Percentiles rank a stretch among this genome's conserved stretches.
phyloP scores from a whole-genome alignment of 1,139 yeast genomes.

The Arxiozyma bovina region DNA sequence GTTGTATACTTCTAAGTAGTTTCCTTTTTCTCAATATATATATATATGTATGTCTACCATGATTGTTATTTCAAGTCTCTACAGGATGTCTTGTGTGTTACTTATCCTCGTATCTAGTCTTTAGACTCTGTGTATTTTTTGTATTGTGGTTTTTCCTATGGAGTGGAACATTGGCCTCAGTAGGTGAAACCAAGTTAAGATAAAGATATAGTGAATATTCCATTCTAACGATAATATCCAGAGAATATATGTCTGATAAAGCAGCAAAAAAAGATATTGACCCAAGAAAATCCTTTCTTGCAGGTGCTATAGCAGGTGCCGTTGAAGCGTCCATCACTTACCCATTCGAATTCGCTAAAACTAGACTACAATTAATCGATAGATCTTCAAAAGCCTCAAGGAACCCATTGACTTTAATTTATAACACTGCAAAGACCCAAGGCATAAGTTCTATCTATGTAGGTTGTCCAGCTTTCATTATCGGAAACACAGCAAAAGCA shows the following conservation, averaged over 20 bases:
- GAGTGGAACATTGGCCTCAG: neutral
- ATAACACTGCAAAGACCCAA: constrained; percentile 63
- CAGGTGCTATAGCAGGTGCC: constrained; percentile 94
- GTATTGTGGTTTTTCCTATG: too few species aligned
- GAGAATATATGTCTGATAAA: constrained; percentile 2
- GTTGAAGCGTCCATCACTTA: constrained; percentile 84
- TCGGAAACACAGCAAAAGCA: constrained; percentile 93
- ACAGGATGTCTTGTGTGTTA: neutral
- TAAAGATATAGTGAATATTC: neutral
- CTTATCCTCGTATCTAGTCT: too few species aligned
- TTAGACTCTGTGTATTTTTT: too few species aligned
- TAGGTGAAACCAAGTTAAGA: too few species aligned
- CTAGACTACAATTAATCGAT: constrained; percentile 77
- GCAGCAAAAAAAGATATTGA: constrained; percentile 26
- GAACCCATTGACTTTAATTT: constrained; percentile 75
- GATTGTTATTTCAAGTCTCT: neutral
- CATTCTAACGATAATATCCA: neutral
- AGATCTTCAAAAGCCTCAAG: constrained; percentile 59
- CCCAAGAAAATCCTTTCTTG: constrained; percentile 72
- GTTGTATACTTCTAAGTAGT: neutral
- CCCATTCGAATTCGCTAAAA: constrained; percentile 95
- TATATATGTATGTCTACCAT: too few species aligned
- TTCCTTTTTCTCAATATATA: neutral
- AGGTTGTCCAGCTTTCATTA: constrained; percentile 96
- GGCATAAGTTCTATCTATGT: constrained; percentile 78